Base-by-base conservation (phyloP, 2,329 filamentous ascomycete genomes). In the Dactylellina drechsleri region DNA sequence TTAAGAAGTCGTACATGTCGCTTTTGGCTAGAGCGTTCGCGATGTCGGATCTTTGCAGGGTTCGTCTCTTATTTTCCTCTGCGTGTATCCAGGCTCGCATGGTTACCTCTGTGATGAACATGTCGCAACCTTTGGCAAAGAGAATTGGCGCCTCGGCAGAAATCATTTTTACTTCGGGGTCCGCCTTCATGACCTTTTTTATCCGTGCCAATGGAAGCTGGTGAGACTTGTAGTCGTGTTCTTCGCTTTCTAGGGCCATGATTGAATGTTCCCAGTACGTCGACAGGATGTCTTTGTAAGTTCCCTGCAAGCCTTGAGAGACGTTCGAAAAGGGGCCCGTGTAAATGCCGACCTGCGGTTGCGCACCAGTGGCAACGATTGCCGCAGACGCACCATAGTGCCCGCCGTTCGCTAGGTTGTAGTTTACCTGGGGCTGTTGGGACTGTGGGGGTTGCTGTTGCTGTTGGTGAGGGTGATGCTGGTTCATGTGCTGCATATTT, bases 31-130 rank as follows among this genome's bases (percentile, higher is more conserved):
- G 86, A 13, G 95, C 95, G 10, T 93, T 96, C 20, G 95, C 95
- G 81, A 99, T 99, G 81, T 99, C 95, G 68, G 92, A 97, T 59
- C 95, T 89, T 83, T 99, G 95, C 47, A 99, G 85, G 0, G 95
- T 99, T 50, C 95, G 90, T 31, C 95, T 89, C 85, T 99, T 99
- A 85, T 99, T 99, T 83, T 99, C 95, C 81, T 99, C 95, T 15
- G 95, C 95, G 80, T 99, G 95, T 77, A 99, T 99, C 95, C 95
- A 99, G 54, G 95, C 95, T 77, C 95, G 92, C 95, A 99, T 99
- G 6, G 95, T 99, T 76, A 99, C 86, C 83, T 99, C 95, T 0
- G 93, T 97, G 81, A 99, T 99, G 84, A 99, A 99, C 81, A 98
- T 97, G 81, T 99, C 95, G 83, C 95, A 98, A 43, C 94, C 95